phyloP scores from a whole-genome alignment of 2,329 filamentous ascomycete species.

The Colletotrichum destructivum region DNA sequence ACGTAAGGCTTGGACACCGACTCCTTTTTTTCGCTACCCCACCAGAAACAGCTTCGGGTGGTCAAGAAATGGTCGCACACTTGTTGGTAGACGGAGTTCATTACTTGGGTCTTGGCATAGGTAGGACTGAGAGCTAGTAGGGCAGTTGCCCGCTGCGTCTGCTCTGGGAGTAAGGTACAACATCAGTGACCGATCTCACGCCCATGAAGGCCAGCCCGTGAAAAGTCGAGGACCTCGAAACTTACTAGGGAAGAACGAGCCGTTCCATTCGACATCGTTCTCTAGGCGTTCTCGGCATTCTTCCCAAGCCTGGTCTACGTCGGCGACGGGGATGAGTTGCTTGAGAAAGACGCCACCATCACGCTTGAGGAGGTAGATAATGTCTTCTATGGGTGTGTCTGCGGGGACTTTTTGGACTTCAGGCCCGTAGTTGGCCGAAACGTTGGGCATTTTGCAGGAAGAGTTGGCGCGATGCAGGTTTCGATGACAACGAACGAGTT shows the following conservation, averaged over 20 bases:
- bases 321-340: slow-evolving; percentile 7
- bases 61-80: slow-evolving; percentile 35
- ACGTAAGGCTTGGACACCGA: slow-evolving; percentile 36
- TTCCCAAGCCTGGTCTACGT: slow-evolving; percentile 27
- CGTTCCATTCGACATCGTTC: slow-evolving; percentile 36
- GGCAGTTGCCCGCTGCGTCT: slow-evolving; percentile 37
- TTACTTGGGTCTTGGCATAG: slow-evolving; percentile 34
- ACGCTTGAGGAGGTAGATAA: slow-evolving; percentile 33
- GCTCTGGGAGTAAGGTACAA: background rate
- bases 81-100: slow-evolving; percentile 33
- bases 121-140: slow-evolving; percentile 33
- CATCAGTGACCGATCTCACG: background rate
- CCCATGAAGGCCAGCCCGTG: too few species aligned
- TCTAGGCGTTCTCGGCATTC: slow-evolving; percentile 34
- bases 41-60: slow-evolving; percentile 33
- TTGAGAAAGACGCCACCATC: slow-evolving; percentile 36
- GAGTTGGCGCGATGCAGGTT: background rate
- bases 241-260: slow-evolving; percentile 35
- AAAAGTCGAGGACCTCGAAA: background rate
- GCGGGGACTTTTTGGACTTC: slow-evolving; percentile 30
- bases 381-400: slow-evolving; percentile 19
- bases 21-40: slow-evolving; percentile 31
- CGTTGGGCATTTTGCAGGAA: background rate
- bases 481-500: background rate
- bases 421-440: slow-evolving; percentile 16